These are phyloP conservation scores for Eimeria necatrix DNA, from an alignment of 169 alveolate genomes.

Conservation along the genomic window DNA sequence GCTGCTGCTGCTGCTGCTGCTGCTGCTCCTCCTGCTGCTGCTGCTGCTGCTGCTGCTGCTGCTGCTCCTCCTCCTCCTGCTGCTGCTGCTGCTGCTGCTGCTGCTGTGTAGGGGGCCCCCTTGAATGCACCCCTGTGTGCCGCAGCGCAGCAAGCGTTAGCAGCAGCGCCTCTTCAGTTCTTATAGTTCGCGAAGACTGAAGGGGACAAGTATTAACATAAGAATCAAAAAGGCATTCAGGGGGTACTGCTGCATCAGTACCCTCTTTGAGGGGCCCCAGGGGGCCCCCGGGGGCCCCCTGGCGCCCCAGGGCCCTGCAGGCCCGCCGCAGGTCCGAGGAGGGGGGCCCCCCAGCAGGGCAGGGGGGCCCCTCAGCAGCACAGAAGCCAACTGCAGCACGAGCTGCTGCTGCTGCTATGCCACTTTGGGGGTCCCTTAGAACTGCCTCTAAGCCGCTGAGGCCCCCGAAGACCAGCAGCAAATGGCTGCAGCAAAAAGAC, in stretches of 20 bases:
- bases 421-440: slow-evolving; percentile 84
- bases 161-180: slow-evolving; percentile 98
- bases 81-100: too few species aligned
- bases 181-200: slow-evolving; percentile 96
- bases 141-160: slow-evolving; percentile 87
- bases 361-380: not conserved
- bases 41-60: too few species aligned
- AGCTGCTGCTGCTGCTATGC: not conserved
- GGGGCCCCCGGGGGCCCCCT: not conserved
- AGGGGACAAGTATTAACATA: slow-evolving; percentile 94
- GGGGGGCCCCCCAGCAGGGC: slow-evolving; percentile 35
- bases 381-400: not conserved
- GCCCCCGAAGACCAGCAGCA: slow-evolving; percentile 95
- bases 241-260: slow-evolving; percentile 44
- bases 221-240: slow-evolving; percentile 90
- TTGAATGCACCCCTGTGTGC: not conserved
- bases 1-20: slow-evolving; percentile 10
- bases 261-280: not conserved
- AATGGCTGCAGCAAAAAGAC: slow-evolving; percentile 84
- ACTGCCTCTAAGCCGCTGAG: slow-evolving; percentile 94
- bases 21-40: not conserved
- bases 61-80: not conserved
- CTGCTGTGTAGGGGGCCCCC: not conserved
- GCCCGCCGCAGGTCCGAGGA: slow-evolving; percentile 3
- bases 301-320: not conserved